Base-by-base conservation (phyloP, 176 grass and related monocot genomes). In the Cymbopogon citratus region DNA sequence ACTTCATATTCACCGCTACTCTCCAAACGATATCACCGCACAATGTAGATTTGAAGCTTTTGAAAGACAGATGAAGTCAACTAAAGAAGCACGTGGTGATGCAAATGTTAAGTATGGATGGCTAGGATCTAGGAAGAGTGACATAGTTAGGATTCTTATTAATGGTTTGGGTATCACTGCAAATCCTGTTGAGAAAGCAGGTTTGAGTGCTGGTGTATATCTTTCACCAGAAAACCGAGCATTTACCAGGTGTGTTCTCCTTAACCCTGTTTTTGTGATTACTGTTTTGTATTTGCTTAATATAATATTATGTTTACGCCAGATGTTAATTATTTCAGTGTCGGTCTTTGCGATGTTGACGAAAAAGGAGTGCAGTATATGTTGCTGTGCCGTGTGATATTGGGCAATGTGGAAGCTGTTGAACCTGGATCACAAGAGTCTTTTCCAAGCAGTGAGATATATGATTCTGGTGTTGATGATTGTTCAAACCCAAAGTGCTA, bases 261-360 rank as follows among this genome's bases (percentile, higher is more conserved):
- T 44, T 77, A 14, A 59, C 64, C 68, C 18, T 71, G 6, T 35
- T 87, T 23, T 81, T 10, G 12, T 44, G 19, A 54, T 62, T 54
- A 63, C 36, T 4, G 31, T 77, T 83, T 81, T 80, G n/a, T 80
- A 40, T 3, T 3, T 52, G 23, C 52, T 35, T 72, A 39, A 63
- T 36, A 19, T 57, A 68, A 16, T 80, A 9, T 8, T 38, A n/a
- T 71, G 38, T 75, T 85, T 74, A 81, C 1, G 28, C 24, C 26
- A 59, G 4, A 18, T 76, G 56, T 90, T 78, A 77, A 85, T 82
- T 80, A 21, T 80, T 23, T 27, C 79, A 97, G 94, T 33, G 85
- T 94, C 6, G 90, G 90, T 87, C 87, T 86, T 84, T 94, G 91
- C n/a, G n/a, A 94, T 94, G 87, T 92, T 92, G 94, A 97, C 77